Base-by-base conservation (phyloP, 768 basidiomycete genomes). In the Lentinula detonsa region DNA sequence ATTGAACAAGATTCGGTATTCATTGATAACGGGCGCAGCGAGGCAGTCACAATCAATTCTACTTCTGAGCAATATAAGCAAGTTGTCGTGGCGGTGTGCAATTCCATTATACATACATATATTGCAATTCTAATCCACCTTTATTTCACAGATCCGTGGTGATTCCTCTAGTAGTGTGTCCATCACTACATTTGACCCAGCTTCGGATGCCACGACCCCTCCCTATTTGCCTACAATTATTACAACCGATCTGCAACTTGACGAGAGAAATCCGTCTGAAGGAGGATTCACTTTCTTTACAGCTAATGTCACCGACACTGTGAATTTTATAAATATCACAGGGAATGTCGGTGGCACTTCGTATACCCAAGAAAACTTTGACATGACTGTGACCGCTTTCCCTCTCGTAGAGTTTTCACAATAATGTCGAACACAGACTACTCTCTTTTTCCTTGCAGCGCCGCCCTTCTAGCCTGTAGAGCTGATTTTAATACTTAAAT, bases 1-100 rank as follows among this genome's bases (percentile, higher is more conserved):
- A 63, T 80, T 18, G 68, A 70, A 40, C 79, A 81, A 64, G 80
- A 81, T 65, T 68, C 74, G 33, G 55, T 81, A 3, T 64, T 81
- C 34, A 79, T 78, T 59, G 75, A 61, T 55, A 39, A n/a, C 34
- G n/a, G 34, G 4, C 52, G 61, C 4, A 56, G 40, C 46, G 39
- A 35, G 28, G 28, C 28, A n/a, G n/a, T n/a, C 9, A 13, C 15
- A 15, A 4, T 46, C 9, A 16, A 21, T 8, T 31, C 33, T 21
- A 16, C 23, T n/a, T 15, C n/a, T 13, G 42, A 35, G 16, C 7
- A 40, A 15, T 57, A 45, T 35, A n/a, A 46, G 13, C 45, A 18
- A 37, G 6, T 61, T 10, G 61, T 60, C 2, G 8, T 60, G n/a
- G 59, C 50, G 18, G 59, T 60, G 31, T 39, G 59, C 23, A 45